Evolutionary conservation across 1,284 basidiomycete species (phyloP), one percentile per base, ranked within the genome.

Genomic region (Cutaneotrichosporon cutaneum): DNA sequence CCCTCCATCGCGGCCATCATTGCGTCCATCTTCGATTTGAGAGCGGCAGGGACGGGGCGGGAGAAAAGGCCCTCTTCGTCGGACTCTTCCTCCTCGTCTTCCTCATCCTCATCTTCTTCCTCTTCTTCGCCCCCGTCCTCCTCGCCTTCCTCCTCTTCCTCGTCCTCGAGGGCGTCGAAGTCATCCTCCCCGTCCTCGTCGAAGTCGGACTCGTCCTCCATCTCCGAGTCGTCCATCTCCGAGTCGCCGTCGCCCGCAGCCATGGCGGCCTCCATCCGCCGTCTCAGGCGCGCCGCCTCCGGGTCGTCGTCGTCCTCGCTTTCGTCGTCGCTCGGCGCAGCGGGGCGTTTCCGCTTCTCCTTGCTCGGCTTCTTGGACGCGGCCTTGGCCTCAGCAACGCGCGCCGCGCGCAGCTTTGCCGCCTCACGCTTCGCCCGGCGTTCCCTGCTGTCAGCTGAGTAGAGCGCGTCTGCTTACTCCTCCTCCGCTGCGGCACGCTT

Each of bases 1-100:
- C 68, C 64, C 56, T 74, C 72, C 74, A 76, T 76, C 53, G 70
- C 70, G 6, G 66, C 62, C 58, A 67, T 64, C 63, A 67, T 67
- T 26, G 66, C 69, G 68, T 76, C 72, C 72, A 76, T 76, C 45
- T 61, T 51, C 26, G 59, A 65, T 39, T 70, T 68, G 48, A 68
- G 57, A 3, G 52, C 21, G 4, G 33, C 22, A 1, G 52, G 14
- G 21, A 54, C 35, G 6, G 52, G 55, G 10, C 60, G 58, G 44
- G 71, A 66, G 2, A 74, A 60, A 1, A 68, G 70, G 8, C 70
- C 63, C n/a, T 70, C 70, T 57, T 39, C 76, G 76, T 47, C 74
- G 21, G 18, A 58, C 22, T 62, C 66, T 14, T 55, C 58, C 30
- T 60, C 76, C 60, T 61, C 73, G 66, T 45, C 70, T 65, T 56